Percentiles rank a stretch among this genome's conserved stretches.
Conservation (phyloP, 495 filamentous ascomycete species). For the Thozetella sp. region DNA sequence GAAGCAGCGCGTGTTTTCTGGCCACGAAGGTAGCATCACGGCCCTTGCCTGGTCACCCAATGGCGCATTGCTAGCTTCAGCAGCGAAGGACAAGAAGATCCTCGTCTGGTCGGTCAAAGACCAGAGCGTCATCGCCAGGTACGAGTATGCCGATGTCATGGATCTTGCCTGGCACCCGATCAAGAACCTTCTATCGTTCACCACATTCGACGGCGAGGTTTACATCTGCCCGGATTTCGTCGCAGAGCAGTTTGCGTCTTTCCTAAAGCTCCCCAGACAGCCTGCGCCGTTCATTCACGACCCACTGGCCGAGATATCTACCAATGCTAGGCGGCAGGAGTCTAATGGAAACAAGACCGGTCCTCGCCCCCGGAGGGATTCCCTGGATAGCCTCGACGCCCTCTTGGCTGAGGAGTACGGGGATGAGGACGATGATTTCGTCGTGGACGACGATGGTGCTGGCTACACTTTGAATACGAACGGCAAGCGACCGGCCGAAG, state of each 20-base stretch:
- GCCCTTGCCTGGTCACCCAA: slow-evolving; percentile 93
- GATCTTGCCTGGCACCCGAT: slow-evolving; percentile 89
- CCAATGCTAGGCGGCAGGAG: slow-evolving; percentile 58
- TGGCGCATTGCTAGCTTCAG: slow-evolving; percentile 81
- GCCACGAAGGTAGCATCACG: slow-evolving; percentile 85
- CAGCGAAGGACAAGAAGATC: slow-evolving; percentile 80
- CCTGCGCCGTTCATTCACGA: slow-evolving; percentile 86
- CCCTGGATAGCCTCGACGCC: slow-evolving; percentile 50
- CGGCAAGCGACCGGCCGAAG: slow-evolving; percentile 66
- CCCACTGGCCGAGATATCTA: slow-evolving; percentile 70
- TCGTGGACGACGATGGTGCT: slow-evolving; percentile 94
- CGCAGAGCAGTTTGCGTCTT: slow-evolving; percentile 58
- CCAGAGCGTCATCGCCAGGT: slow-evolving; percentile 72
- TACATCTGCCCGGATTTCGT: slow-evolving; percentile 86
- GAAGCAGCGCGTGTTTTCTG: slow-evolving; percentile 75
- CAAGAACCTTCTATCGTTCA: slow-evolving; percentile 86
- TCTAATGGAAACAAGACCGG: slow-evolving; percentile 58
- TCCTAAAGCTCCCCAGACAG: slow-evolving; percentile 62
- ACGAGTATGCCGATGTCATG: slow-evolving; percentile 79
- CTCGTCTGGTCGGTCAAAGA: slow-evolving; percentile 89
- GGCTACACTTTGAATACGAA: slow-evolving; percentile 77
- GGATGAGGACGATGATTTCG: slow-evolving; percentile 75
- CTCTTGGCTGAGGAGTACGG: slow-evolving; percentile 62
- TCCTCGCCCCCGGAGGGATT: slow-evolving; percentile 37
- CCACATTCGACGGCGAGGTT: slow-evolving; percentile 86